Conservation (phyloP, 1,284 basidiomycete genomes). For the Pholiota adiposa region DNA sequence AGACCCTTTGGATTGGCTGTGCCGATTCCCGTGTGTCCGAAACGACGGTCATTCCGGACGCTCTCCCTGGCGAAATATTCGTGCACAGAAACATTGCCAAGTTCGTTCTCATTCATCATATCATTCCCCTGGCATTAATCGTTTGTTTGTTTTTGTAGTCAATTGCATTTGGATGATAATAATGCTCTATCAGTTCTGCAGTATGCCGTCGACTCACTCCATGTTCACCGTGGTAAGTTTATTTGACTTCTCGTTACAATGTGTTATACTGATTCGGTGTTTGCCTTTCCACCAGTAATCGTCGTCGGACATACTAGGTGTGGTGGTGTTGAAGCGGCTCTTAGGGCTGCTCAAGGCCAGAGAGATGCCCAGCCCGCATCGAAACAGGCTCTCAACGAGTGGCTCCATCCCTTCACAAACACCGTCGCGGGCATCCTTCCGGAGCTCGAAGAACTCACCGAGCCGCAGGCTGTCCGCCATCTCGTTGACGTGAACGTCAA, state of each 20-base stretch:
- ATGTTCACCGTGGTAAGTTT: slow-evolving; percentile 76
- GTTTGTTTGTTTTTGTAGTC: slow-evolving; percentile 48
- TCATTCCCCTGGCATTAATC: background rate
- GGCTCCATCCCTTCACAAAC: slow-evolving; percentile 72
- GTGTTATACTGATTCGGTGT: slow-evolving; percentile 11
- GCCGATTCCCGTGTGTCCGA: slow-evolving; percentile 47
- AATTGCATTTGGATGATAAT: slow-evolving; percentile 81
- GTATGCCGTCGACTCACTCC: slow-evolving; percentile 80
- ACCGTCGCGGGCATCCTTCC: slow-evolving; percentile 51
- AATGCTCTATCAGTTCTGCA: slow-evolving; percentile 74
- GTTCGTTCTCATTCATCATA: slow-evolving; percentile 28
- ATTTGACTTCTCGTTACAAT: background rate
- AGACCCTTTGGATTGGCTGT: slow-evolving; percentile 50
- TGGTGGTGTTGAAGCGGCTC: slow-evolving; percentile 75
- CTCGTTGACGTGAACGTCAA: slow-evolving; percentile 82
- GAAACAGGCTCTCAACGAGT: slow-evolving; percentile 53
- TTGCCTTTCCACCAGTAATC: slow-evolving; percentile 57
- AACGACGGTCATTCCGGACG: slow-evolving; percentile 26
- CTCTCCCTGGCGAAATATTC: slow-evolving; percentile 47
- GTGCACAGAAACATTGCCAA: slow-evolving; percentile 51
- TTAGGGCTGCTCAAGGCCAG: slow-evolving; percentile 39
- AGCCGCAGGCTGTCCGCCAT: slow-evolving; percentile 50
- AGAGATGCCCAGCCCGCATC: background rate
- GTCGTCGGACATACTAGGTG: slow-evolving; percentile 84
- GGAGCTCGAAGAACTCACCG: slow-evolving; percentile 41